A percentile compares a stretch with the other conserved stretches of the same genome.
Evolutionary conservation across 352 stramenopile species (phyloP).

Genomic region (Peronospora destructor): DNA sequence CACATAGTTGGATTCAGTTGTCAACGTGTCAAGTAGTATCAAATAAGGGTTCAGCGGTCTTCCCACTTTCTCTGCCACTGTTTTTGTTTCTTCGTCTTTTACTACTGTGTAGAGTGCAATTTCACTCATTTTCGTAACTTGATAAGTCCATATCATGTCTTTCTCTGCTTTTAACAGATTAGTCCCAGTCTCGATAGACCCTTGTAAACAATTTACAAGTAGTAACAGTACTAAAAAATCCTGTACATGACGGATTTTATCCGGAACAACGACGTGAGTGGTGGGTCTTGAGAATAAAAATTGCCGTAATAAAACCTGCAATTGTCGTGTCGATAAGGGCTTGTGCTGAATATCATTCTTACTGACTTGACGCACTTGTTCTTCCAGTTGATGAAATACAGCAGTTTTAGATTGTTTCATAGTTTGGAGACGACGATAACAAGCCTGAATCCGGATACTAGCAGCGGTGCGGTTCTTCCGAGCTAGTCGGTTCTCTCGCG

Average conservation of each 20-base stretch:
- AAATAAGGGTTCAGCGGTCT: slow-evolving; percentile 37
- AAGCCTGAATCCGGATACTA: slow-evolving; percentile 44
- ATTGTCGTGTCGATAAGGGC: slow-evolving; percentile 18
- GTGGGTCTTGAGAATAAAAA: slow-evolving; percentile 37
- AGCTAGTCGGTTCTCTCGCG: slow-evolving; percentile 46
- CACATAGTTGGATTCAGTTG: slow-evolving; percentile 25
- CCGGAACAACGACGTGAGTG: background rate
- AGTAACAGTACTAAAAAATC: slow-evolving; percentile 57
- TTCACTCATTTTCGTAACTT: slow-evolving; percentile 40
- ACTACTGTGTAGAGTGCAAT: slow-evolving; percentile 36
- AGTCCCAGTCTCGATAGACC: slow-evolving; percentile 1
- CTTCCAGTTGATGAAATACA: slow-evolving; percentile 39
- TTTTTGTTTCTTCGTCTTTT: background rate
- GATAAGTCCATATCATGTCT: slow-evolving; percentile 39
- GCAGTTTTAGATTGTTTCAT: slow-evolving; percentile 19
- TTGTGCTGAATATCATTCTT: slow-evolving; percentile 26
- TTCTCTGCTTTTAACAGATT: slow-evolving; percentile 31
- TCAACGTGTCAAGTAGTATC: slow-evolving; percentile 43
- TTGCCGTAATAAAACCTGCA: slow-evolving; percentile 33
- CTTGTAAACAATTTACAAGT: slow-evolving; percentile 46
- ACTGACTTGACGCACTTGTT: slow-evolving; percentile 28
- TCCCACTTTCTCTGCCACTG: slow-evolving; percentile 4
- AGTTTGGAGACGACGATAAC: slow-evolving; percentile 31
- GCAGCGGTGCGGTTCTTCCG: slow-evolving; percentile 36
- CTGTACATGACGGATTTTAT: slow-evolving; percentile 40